Conservation (phyloP, 495 filamentous ascomycete genomes). For the Cudoniella acicularis region DNA sequence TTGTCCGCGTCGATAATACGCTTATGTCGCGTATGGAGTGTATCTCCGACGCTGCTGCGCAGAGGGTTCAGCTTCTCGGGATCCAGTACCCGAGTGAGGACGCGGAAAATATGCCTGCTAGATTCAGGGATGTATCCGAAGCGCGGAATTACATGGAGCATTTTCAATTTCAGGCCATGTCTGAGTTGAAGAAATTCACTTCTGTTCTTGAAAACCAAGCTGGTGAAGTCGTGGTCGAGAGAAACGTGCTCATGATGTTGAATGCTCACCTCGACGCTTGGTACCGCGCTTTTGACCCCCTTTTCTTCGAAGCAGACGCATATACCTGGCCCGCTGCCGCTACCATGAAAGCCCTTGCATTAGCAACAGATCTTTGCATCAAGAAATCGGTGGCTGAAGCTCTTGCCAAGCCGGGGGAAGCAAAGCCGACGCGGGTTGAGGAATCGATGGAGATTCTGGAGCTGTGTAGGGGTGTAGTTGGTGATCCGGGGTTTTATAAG, state of each 20-base stretch:
- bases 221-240: not conserved
- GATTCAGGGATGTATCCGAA: slow-evolving; percentile 2
- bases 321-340: not conserved
- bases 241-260: not conserved
- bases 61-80: not conserved
- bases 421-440: not conserved
- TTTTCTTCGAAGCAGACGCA: not conserved
- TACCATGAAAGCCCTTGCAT: not conserved
- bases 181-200: not conserved
- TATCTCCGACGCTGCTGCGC: not conserved
- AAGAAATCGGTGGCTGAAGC: not conserved
- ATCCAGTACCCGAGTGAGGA: not conserved
- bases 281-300: not conserved
- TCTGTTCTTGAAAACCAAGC: not conserved
- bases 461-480: not conserved
- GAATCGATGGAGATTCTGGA: slow-evolving; percentile 6
- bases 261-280: not conserved
- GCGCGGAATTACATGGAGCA: slow-evolving; percentile 10
- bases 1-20: slow-evolving; percentile 34
- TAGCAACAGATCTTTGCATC: not conserved
- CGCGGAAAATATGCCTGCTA: not conserved
- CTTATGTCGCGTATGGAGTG: slow-evolving; percentile 2
- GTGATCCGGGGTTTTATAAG: slow-evolving; percentile 5
- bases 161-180: slow-evolving; percentile 9
- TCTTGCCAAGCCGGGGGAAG: not conserved